These are phyloP conservation scores for Xylaria sp. DNA, from an alignment of 2,329 filamentous ascomycete species.

Conservation along the genomic window DNA sequence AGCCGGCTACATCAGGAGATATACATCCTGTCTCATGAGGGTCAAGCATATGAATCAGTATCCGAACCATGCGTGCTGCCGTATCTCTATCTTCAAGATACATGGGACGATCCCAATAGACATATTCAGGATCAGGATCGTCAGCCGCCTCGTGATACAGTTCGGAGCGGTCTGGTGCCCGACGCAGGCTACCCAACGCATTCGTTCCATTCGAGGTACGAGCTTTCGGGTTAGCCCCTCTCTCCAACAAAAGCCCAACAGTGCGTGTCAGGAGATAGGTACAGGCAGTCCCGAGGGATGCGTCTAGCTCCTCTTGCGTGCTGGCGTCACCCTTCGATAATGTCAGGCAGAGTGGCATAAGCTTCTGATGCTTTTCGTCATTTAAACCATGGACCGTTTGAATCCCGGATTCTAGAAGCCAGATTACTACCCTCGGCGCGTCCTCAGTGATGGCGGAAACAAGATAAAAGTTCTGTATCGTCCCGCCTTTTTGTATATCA, in stretches of 20 bases:
- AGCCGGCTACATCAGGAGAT: not conserved
- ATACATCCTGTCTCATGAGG: too few relatives aligned
- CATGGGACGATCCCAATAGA: too few relatives aligned
- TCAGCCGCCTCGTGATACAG: too few relatives aligned
- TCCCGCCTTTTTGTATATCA: not conserved
- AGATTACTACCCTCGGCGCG: not conserved
- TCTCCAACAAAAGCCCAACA: not conserved
- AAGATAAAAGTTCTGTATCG: not conserved
- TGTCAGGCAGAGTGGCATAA: not conserved
- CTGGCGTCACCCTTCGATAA: not conserved
- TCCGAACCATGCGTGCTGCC: not conserved
- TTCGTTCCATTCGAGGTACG: not conserved
- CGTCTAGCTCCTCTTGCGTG: not conserved
- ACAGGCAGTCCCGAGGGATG: not conserved
- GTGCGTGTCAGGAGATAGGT: not conserved
- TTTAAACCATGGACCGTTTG: not conserved
- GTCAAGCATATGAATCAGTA: not conserved
- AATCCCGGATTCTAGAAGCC: not conserved
- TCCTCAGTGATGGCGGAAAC: not conserved
- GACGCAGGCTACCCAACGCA: not conserved
- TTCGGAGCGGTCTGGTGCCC: too few relatives aligned
- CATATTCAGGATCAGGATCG: too few relatives aligned
- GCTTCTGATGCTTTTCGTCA: not conserved
- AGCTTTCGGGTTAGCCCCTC: slow-evolving; percentile 15
- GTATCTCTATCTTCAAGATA: too few relatives aligned